Base-by-base conservation (phyloP, 352 stramenopile genomes). In the Thraustochytrium striatum region DNA sequence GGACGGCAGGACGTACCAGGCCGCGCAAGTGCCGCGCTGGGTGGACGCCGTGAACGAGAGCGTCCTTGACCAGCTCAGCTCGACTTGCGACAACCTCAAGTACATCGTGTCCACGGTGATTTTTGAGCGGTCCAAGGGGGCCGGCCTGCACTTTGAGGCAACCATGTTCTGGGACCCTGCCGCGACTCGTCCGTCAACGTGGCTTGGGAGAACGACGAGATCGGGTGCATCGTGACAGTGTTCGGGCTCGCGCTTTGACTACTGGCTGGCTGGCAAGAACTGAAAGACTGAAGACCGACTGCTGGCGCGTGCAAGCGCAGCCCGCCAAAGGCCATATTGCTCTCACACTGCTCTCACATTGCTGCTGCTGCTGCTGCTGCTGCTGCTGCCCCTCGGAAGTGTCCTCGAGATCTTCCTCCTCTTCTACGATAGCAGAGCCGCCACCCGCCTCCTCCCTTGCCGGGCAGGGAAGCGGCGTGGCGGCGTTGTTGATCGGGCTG, bases 211-310 rank as follows among this genome's bases (percentile, higher is more conserved):
- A 75, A 72, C 32, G 1, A 32, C 25, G 43, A 39, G 1, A 38
- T 75, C 30, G 65, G 65, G n/a, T 75, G 65, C 52, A 75, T 75
- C 25, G 65, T 75, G 21, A 75, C 65, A 25, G 30, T 75, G 1
- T 75, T 75, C 61, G 65, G 65, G 5, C n/a, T 75, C 9, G 25
- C 65, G n/a, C 52, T 68, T 30, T 75, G 47, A 55, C n/a, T n/a
- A 28, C 28, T 9, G 19, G 58, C 19, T 13, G 58, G 9, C 33
- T 38, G 44, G 33, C 8, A 43, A 0, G 58, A 69, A 43, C 28
- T 19, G 19, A 9, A 50, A 47, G 5, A 13, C 5, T 13, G 39
- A 13, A 5, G 39, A 47, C 39, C 5, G 39, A 47, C 39, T 47
- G 39, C 13, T 47, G 39, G 5, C 5, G 13, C 39, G 39, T 5